Evolutionary conservation across 1,139 yeast species (phyloP), one percentile per base, ranked within the genome.

Genomic region (Lodderomyces orthopsilosis): DNA sequence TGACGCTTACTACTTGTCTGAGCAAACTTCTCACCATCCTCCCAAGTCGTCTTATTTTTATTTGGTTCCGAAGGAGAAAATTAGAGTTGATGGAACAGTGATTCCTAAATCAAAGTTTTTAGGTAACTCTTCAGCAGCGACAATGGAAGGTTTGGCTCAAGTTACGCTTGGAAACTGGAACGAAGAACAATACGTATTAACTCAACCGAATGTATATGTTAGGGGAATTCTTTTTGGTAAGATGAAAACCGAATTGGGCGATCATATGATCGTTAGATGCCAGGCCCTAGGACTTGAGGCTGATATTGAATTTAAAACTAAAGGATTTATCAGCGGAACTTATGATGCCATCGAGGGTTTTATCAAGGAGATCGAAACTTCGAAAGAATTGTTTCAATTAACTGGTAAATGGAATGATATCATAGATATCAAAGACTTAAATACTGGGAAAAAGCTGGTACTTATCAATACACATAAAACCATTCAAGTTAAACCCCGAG

Each of bases 21-120:
- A 93, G 62, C 98, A 93, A 63, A 89, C 96, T 0, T 87, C 96
- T 18, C 98, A 93, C 58, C 98, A 93, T 61, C 98, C 98, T n/a
- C 98, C 98, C 7, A 86, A 93, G 59, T 88, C 97, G 0, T 85
- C 96, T 0, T 93, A 93, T 64, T 93, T 91, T 57, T 93, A 88
- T 62, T 69, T 85, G 63, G 77, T 88, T 37, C 98, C 98, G 0
- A 86, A 83, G 46, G 78, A 77, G 50, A 79, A 81, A 53, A 87
- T 93, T 46, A 79, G 93, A 52, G 90, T 85, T 13, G 98, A 93
- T 59, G 98, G 98, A 34, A 77, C 86, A 2, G 80, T 91, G 28
- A 74, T 89, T 39, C 98, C 98, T 13, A 83, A 79, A 56, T 90
- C 97, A 1, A 80, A 80, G 58, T 94, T 93, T 57, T 71, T 93